Evolutionary conservation across 1,139 yeast genomes (phyloP).

Genomic region (Diutina scorzettiae): DNA sequence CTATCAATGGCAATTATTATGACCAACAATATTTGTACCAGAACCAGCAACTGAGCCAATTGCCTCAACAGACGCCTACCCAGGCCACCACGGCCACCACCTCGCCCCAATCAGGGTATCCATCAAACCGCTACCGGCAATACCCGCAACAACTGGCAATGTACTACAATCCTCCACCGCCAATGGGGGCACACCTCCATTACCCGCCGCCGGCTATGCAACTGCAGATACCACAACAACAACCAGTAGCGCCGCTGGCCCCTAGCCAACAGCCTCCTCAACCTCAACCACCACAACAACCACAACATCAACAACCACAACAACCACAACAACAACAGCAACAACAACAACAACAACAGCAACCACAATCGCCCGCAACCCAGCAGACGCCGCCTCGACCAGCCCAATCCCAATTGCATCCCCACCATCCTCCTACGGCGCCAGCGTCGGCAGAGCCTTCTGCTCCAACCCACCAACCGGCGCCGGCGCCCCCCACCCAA

Average conservation of each 20-base stretch:
- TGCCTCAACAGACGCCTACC: not conserved
- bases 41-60: not conserved
- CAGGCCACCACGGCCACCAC: not conserved
- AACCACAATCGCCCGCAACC: not conserved
- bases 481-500: not conserved
- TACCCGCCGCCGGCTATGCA: not conserved
- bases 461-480: conserved; percentile 7
- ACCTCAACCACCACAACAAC: conserved; percentile 1
- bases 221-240: not conserved
- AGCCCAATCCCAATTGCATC: conserved; percentile 6
- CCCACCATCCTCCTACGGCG: conserved; percentile 7
- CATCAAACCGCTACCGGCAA: conserved; percentile 6
- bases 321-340: conserved; percentile 6
- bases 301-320: conserved; percentile 7
- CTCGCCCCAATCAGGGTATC: conserved; percentile 1
- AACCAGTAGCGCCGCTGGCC: too few relatives aligned
- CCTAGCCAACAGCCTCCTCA: not conserved
- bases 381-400: not conserved
- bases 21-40: not conserved
- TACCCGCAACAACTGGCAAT: conserved; percentile 7
- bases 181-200: conserved; percentile 1
- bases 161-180: conserved; percentile 6
- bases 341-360: conserved; percentile 4
- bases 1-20: not conserved
- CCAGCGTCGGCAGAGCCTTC: not conserved